Base-by-base conservation (phyloP, 345 rosid genomes). In the Ceriops zippeliana region DNA sequence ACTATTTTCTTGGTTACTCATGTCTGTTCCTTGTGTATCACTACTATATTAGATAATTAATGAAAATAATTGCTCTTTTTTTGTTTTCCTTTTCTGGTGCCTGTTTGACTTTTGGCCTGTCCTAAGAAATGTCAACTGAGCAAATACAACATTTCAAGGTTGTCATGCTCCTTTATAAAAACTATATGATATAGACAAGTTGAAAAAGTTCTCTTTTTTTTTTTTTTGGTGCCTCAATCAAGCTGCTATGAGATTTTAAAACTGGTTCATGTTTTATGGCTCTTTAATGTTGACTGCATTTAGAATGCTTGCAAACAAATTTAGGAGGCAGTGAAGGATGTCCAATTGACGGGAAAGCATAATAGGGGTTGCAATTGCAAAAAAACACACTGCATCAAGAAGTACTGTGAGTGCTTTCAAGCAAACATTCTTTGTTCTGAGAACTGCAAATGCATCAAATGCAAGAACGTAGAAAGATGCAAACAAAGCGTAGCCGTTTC, bases 321-420 rank as follows among this genome's bases (percentile, higher is more conserved):
- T 19, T 63, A 68, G 87, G 74, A 58, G 54, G 72, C 73, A 62
- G 65, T 63, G 35, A 68, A 62, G 62, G 56, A 75, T 67, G 68
- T n/a, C 68, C 57, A 61, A 58, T 42, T 38, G 49, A 70, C 37
- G 69, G 84, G 77, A 65, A 74, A 78, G 63, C 81, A 78, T 63
- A 70, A 70, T 61, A 79, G 66, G 61, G 89, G 91, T 37, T 87
- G 91, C 78, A 70, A 78, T 51, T 87, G 89, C 82, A 85, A 83
- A 79, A 80, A 71, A 76, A 73, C 77, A 1, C 65, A 69, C 68
- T 87, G 89, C 78, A 67, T 80, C 35, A 85, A 83, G 80, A 83
- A 70, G 68, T 87, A 87, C 52, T 85, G 91, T 53, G 89, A 87
- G 75, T 83, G 91, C 73, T 85, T 83, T 73, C 85, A 79, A 68